phyloP scores from a whole-genome alignment of 1,139 yeast genomes.

The Hansenula sp. region DNA sequence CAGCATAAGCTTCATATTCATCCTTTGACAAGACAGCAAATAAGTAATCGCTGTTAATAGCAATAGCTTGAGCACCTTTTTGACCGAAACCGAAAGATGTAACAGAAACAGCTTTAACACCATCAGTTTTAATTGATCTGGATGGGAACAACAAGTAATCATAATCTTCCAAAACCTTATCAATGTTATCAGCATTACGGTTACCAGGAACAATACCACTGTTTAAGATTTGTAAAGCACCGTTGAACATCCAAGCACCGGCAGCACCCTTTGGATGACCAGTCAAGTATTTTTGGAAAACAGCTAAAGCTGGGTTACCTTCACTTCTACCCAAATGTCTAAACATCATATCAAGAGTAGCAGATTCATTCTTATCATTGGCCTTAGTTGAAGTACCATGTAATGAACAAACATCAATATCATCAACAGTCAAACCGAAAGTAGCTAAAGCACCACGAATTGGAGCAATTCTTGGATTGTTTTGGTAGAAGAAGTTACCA shows the following conservation, averaged over 20 bases:
- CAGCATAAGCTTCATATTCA: slow-evolving; percentile 64
- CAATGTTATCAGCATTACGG: slow-evolving; percentile 97
- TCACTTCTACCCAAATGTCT: slow-evolving; percentile 91
- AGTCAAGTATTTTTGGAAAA: slow-evolving; percentile 96
- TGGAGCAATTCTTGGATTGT: slow-evolving; percentile 94
- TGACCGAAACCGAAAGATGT: slow-evolving; percentile 99
- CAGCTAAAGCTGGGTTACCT: slow-evolving; percentile 97
- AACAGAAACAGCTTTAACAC: slow-evolving; percentile 93
- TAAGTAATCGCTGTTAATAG: slow-evolving; percentile 90
- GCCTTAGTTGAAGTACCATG: slow-evolving; percentile 99
- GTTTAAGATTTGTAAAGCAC: slow-evolving; percentile 90
- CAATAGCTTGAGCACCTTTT: slow-evolving; percentile 96
- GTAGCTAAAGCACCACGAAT: slow-evolving; percentile 95
- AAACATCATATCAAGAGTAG: slow-evolving; percentile 88
- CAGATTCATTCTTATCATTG: slow-evolving; percentile 95
- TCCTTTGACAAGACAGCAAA: slow-evolving; percentile 72
- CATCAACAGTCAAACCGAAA: slow-evolving; percentile 89
- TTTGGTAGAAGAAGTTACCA: slow-evolving; percentile 92
- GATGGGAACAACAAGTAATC: slow-evolving; percentile 94
- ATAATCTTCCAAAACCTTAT: slow-evolving; percentile 71
- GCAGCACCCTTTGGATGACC: slow-evolving; percentile 99
- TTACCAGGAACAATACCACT: slow-evolving; percentile 97
- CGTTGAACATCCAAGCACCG: slow-evolving; percentile 99
- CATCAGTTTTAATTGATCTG: slow-evolving; percentile 89
- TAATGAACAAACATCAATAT: slow-evolving; percentile 96